Evolutionary conservation across 768 basidiomycete genomes (phyloP), one percentile per base, ranked within the genome.

Genomic region (Mrakia blollopis): DNA sequence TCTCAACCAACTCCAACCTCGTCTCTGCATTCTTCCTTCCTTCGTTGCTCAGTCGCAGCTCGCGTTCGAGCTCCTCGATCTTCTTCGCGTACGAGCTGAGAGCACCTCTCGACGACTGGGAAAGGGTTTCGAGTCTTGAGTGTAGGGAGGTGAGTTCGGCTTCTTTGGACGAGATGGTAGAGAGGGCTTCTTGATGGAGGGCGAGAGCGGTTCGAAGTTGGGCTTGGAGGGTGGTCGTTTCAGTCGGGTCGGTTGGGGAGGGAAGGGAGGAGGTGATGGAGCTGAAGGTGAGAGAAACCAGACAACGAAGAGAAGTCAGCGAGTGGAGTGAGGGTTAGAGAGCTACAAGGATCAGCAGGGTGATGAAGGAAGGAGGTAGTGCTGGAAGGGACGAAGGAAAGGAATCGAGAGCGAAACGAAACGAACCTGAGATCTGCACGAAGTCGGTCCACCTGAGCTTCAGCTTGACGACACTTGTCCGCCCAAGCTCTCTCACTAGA

Each of bases 141-240:
- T 61, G 65, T 11, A 74, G 68, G 10, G 30, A 21, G 21, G 13
- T 32, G 21, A 78, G 57, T 50, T 78, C 72, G 41, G 73, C 37
- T 25, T 74, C 77, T 50, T 78, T 73, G 41, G 73, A n/a, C 7
- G 76, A 54, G n/a, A 77, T 50, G 14, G 35, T 30, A 18, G 73
- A 74, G 28, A 74, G 73, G 14, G 73, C 60, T 30, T 60, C 57
- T 67, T 65, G 61, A 13, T 74, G 73, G 23, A 67, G n/a, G 25
- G 47, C 28, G 30, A 74, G 62, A 25, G 73, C 52, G 3, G 73
- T 62, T n/a, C 62, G 61, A 10, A 74, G 73, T 37, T 63, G 73
- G 28, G 57, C 37, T 30, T 74, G 60, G 28, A 62, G 47, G n/a
- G 54, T 35, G 47, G 71, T 52, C n/a, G 73, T 63, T n/a, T 54